Evolutionary conservation across 202 grass and related monocot genomes (phyloP), one percentile per base, ranked within the genome.

Genomic region (Zizania palustris): DNA sequence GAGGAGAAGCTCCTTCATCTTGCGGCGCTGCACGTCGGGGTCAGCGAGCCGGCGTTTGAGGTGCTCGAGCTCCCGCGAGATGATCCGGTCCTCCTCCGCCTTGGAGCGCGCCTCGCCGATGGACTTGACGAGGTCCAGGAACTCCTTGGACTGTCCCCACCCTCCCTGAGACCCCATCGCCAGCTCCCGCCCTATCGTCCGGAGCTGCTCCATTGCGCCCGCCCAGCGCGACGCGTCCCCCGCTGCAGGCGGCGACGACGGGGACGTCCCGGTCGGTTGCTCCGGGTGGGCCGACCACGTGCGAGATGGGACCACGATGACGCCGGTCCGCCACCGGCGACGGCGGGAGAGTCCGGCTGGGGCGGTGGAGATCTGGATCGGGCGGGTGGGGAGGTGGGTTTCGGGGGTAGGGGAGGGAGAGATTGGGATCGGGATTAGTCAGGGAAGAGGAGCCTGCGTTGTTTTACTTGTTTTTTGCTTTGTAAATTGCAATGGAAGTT

Each of bases 71-170:
- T 99, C 96, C 8, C 96, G 92, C 56, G 85, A 40, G 45, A 99
- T 86, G 91, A 99, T 99, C 75, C 96, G 92, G 79, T 99, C 96
- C 90, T 99, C 96, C 78, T 99, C 96, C 11, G 96, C 92, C 76
- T 99, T 99, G 83, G 96, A 99, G 73, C 96, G 89, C 13, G 92
- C 89, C 82, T 99, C 96, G 71, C 96, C 96, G 72, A 99, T 99
- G 53, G 92, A 96, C 77, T 99, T 99, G 75, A 99, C 96, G 45
- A 99, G 92, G 86, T 99, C 96, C 12, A 99, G 87, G 83, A 99
- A 99, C 73, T 99, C 96, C 89, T 93, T 99, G 11, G 92, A 96
- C 61, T 93, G 90, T 49, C 92, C 89, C 88, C 88, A 90, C 18
- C 88, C 91, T 68, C 92, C 89, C 71, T 99, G 91, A 58, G 96